Conservation (phyloP, 2,329 filamentous ascomycete species). For the Diaporthe humulicola region DNA sequence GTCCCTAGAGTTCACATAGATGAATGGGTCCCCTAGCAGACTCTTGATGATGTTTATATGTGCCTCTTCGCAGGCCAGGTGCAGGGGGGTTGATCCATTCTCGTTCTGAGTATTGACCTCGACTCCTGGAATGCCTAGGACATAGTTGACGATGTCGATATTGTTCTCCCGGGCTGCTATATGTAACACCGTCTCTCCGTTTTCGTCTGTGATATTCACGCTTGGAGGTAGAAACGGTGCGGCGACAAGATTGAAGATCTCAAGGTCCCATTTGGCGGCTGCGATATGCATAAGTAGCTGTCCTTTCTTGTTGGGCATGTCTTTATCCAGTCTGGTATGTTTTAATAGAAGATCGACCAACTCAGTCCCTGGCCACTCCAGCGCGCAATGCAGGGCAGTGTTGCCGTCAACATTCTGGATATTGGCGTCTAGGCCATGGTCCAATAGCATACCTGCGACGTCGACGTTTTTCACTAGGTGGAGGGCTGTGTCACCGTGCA, state of each 20-base stretch:
- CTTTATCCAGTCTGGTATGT: background rate
- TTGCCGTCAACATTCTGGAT: background rate
- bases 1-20: background rate
- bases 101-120: background rate
- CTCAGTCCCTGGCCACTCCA: background rate
- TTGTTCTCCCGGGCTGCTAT: background rate
- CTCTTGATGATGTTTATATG: background rate
- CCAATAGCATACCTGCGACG: background rate
- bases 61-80: background rate
- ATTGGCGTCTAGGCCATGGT: background rate
- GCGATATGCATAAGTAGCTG: background rate
- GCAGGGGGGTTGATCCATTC: background rate
- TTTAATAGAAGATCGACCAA: background rate
- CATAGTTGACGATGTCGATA: background rate
- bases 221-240: no score
- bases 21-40: background rate
- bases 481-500: background rate
- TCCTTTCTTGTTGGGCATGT: background rate
- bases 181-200: background rate
- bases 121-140: background rate
- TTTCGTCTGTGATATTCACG: background rate
- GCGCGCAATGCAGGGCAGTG: background rate
- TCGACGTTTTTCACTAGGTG: background rate
- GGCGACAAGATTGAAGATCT: background rate
- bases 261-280: background rate